phyloP scores from a whole-genome alignment of 176 grass and related monocot genomes.

The Zoysia pacifica region DNA sequence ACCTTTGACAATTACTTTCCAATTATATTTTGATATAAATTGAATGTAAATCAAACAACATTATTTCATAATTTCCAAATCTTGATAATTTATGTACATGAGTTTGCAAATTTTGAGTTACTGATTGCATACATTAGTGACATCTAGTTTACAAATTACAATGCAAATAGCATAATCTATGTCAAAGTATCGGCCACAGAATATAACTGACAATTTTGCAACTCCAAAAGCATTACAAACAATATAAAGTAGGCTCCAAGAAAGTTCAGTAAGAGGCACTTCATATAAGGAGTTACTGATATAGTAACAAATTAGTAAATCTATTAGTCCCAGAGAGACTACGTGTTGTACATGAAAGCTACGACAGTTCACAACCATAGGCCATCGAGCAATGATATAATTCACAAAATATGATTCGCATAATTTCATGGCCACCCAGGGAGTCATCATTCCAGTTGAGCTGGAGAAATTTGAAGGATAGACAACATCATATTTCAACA shows the following conservation, averaged over 20 bases:
- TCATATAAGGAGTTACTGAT: neutral
- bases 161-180: neutral
- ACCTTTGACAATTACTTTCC: neutral
- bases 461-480: too few species aligned
- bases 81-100: too few species aligned
- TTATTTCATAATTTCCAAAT: neutral
- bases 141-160: neutral
- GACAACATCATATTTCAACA: too few species aligned
- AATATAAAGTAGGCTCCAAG: neutral
- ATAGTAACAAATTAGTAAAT: neutral
- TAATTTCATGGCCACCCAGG: neutral
- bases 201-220: neutral
- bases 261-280: neutral
- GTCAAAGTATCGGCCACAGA: neutral
- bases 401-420: neutral
- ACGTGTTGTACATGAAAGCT: neutral
- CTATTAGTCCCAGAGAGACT: neutral
- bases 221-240: neutral
- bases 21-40: neutral
- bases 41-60: neutral
- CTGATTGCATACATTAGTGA: neutral
- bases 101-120: neutral
- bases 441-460: too few species aligned
- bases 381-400: neutral
- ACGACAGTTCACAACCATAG: neutral